Percentiles rank a stretch among this genome's conserved stretches.
Conservation (phyloP, 2,329 filamentous ascomycete species). For the Periconia sp. region DNA sequence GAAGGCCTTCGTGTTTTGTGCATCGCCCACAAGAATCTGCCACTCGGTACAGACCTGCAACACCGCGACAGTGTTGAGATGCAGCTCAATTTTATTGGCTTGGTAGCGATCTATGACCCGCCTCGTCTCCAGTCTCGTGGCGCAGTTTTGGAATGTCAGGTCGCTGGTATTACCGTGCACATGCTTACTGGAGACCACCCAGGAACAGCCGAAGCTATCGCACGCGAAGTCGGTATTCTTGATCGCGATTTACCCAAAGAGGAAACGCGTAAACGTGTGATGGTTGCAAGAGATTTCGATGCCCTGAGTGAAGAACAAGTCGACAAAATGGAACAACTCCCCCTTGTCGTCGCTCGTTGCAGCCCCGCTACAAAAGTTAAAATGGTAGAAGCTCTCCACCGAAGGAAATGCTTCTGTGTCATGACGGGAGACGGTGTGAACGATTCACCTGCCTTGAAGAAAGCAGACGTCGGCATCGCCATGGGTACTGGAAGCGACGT, state of each 20-base stretch:
- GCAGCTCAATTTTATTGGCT: slow-evolving; percentile 72
- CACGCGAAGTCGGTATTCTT: slow-evolving; percentile 50
- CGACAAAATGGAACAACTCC: slow-evolving; percentile 44
- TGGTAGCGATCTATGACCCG: slow-evolving; percentile 84
- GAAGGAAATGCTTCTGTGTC: slow-evolving; percentile 42
- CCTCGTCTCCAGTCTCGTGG: slow-evolving; percentile 77
- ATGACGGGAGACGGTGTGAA: slow-evolving; percentile 50
- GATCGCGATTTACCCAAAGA: slow-evolving; percentile 18
- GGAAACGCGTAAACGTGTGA: slow-evolving; percentile 33
- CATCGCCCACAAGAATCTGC: slow-evolving; percentile 39
- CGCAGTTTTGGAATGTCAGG: slow-evolving; percentile 48
- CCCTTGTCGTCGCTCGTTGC: slow-evolving; percentile 50
- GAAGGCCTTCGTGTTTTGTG: slow-evolving; percentile 43
- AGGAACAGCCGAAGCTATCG: slow-evolving; percentile 50
- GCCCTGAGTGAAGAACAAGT: slow-evolving; percentile 46
- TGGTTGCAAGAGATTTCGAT: slow-evolving; percentile 50
- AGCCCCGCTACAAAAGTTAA: slow-evolving; percentile 51
- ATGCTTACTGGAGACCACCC: slow-evolving; percentile 54
- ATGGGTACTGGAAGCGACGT: slow-evolving; percentile 46
- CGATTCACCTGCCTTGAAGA: slow-evolving; percentile 44
- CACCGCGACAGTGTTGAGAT: slow-evolving; percentile 65
- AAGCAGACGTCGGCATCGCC: slow-evolving; percentile 47
- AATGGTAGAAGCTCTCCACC: slow-evolving; percentile 48
- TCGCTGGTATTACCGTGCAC: slow-evolving; percentile 52
- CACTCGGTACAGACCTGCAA: slow-evolving; percentile 27